phyloP scores from a whole-genome alignment of 768 basidiomycete genomes.

The Rhodosporidiobolus sp. region DNA sequence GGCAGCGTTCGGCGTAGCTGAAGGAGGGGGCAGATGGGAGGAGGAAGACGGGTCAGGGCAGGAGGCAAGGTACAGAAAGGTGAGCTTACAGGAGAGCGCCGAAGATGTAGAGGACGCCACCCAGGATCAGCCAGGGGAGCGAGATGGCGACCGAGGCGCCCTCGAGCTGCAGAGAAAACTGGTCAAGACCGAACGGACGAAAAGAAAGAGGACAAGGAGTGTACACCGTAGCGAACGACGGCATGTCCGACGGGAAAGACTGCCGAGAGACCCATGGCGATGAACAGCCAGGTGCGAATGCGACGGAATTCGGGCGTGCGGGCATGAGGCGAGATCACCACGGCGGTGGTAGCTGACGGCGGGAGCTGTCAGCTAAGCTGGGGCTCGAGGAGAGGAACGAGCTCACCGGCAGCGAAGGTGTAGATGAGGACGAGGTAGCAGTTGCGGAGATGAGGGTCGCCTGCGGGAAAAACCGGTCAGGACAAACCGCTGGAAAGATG shows the following conservation, averaged over 20 bases:
- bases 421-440: conserved; percentile 30
- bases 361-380: neutral
- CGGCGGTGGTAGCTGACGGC: conserved; percentile 62
- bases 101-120: conserved; percentile 69
- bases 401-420: conserved; percentile 16
- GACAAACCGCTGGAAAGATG: neutral
- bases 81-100: conserved; percentile 80
- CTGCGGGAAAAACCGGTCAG: conserved; percentile 25
- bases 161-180: conserved; percentile 42
- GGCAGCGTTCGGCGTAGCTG: conserved; percentile 65
- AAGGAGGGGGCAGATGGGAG: conserved; percentile 40
- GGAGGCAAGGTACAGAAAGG: conserved; percentile 23
- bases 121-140: conserved; percentile 64
- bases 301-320: conserved; percentile 69
- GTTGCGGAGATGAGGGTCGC: conserved; percentile 33
- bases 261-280: conserved; percentile 69
- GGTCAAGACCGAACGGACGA: neutral
- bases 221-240: conserved; percentile 58
- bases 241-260: conserved; percentile 68
- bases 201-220: neutral
- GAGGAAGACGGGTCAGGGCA: conserved; percentile 5
- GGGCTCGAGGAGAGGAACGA: conserved; percentile 2
- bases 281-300: conserved; percentile 73
- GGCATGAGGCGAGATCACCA: conserved; percentile 76
- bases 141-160: conserved; percentile 64